Evolutionary conservation across 2,329 filamentous ascomycete species (phyloP).

Genomic region (Alternaria gaisen): DNA sequence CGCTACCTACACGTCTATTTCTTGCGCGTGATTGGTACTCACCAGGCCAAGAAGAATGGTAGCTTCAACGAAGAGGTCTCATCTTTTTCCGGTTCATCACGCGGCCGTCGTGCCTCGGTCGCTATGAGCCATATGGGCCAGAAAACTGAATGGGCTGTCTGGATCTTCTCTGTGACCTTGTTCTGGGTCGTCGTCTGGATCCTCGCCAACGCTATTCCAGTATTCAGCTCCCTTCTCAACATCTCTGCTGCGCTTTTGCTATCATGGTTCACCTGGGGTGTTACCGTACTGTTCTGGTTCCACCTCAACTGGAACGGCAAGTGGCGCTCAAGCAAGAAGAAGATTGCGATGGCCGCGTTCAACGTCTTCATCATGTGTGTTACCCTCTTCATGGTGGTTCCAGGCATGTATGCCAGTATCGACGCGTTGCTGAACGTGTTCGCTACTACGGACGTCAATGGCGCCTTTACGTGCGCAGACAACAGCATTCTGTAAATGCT

Average conservation of each 20-base stretch:
- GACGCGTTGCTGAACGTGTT: constrained; percentile 32
- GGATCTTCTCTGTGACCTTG: constrained; percentile 33
- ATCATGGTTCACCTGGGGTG: constrained; percentile 41
- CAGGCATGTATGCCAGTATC: constrained; percentile 40
- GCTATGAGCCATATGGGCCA: constrained; percentile 25
- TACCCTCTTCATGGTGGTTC: constrained; percentile 36
- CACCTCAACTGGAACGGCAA: constrained; percentile 40
- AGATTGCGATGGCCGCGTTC: constrained; percentile 29
- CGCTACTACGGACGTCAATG: constrained; percentile 37
- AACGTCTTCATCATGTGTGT: constrained; percentile 34
- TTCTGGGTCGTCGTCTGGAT: constrained; percentile 43
- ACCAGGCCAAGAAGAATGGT: constrained; percentile 23
- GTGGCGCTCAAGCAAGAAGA: constrained; percentile 31
- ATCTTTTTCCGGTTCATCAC: constrained; percentile 18
- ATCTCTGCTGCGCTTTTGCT: constrained; percentile 37
- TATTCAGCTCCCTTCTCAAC: constrained; percentile 39
- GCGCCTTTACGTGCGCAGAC: constrained; percentile 41
- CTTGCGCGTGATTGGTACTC: constrained; percentile 28
- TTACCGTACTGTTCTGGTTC: constrained; percentile 43
- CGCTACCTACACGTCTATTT: constrained; percentile 37
- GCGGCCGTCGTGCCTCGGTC: constrained; percentile 28
- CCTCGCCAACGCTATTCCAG: constrained; percentile 40
- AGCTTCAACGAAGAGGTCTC: constrained; percentile 8
- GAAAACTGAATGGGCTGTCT: constrained; percentile 29
- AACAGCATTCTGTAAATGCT: constrained; percentile 33